Conservation (phyloP, 2,329 filamentous ascomycete genomes). For the Claviceps capensis region DNA sequence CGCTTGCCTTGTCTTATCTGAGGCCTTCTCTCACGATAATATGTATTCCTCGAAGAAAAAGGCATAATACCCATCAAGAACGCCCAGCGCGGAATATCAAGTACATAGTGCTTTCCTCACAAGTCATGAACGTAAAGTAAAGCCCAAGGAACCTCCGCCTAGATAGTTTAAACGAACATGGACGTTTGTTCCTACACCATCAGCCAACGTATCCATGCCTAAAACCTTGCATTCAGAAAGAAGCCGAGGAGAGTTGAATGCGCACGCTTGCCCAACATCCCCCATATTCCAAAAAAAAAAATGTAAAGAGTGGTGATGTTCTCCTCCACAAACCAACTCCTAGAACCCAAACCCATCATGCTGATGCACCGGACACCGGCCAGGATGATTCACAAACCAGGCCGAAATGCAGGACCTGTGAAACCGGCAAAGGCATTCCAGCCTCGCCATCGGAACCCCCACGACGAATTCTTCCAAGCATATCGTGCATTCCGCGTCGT, state of each 20-base stretch:
- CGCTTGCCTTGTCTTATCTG: neutral
- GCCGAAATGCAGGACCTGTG: constrained; percentile 45
- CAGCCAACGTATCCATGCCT: neutral
- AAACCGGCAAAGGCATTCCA: constrained; percentile 55
- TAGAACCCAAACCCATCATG: constrained; percentile 45
- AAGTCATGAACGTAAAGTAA: neutral
- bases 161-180: neutral
- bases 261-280: neutral
- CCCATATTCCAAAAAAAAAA: neutral
- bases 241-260: neutral
- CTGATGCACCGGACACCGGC: constrained; percentile 52
- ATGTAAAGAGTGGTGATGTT: too few species aligned
- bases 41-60: neutral
- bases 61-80: neutral
- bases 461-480: constrained; percentile 53
- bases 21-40: neutral
- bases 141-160: neutral
- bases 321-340: neutral
- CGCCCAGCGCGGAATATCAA: neutral
- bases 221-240: neutral
- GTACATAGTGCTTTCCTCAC: neutral
- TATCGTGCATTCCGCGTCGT: constrained; percentile 54
- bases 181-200: neutral
- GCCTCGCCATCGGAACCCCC: constrained; percentile 47
- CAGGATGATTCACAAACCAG: constrained; percentile 50